A percentile compares a stretch with the other conserved stretches of the same genome.
phyloP scores from a whole-genome alignment of 495 filamentous ascomycete species.

The Staphylotrichum longicolle region DNA sequence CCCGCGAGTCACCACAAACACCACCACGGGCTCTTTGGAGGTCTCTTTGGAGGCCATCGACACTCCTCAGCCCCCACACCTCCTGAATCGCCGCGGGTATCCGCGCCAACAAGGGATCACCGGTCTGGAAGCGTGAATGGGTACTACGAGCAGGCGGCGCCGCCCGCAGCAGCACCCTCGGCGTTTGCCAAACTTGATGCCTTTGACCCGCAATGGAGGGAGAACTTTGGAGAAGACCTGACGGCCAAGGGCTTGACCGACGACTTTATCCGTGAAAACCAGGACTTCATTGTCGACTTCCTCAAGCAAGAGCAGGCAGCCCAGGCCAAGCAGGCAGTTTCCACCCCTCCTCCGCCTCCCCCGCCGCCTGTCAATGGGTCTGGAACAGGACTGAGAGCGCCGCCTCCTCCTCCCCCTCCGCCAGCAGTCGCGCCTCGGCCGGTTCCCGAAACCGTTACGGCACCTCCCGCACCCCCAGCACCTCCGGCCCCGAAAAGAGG shows the following conservation, averaged over 20 bases:
- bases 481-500: conserved; percentile 57
- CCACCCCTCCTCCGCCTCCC: conserved; percentile 57
- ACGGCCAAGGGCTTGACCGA: conserved; percentile 84
- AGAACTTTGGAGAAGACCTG: conserved; percentile 76
- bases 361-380: conserved; percentile 39
- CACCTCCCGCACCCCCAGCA: conserved; percentile 62
- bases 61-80: conserved; percentile 60
- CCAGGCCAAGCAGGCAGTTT: conserved; percentile 42
- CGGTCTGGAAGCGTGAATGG: conserved; percentile 45
- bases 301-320: conserved; percentile 75
- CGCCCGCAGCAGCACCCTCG: conserved; percentile 29
- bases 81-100: conserved; percentile 51
- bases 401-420: conserved; percentile 66
- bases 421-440: conserved; percentile 44
- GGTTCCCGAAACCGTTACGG: conserved; percentile 24
- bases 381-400: conserved; percentile 41
- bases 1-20: conserved; percentile 42
- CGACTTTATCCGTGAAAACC: conserved; percentile 87
- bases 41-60: conserved; percentile 67
- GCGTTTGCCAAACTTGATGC: conserved; percentile 71
- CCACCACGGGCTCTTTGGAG: conserved; percentile 57
- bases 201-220: conserved; percentile 78
- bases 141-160: conserved; percentile 16
- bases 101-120: conserved; percentile 51
- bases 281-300: conserved; percentile 92